Evolutionary conservation across 768 basidiomycete genomes (phyloP).

Genomic region (Crucibulum laeve): DNA sequence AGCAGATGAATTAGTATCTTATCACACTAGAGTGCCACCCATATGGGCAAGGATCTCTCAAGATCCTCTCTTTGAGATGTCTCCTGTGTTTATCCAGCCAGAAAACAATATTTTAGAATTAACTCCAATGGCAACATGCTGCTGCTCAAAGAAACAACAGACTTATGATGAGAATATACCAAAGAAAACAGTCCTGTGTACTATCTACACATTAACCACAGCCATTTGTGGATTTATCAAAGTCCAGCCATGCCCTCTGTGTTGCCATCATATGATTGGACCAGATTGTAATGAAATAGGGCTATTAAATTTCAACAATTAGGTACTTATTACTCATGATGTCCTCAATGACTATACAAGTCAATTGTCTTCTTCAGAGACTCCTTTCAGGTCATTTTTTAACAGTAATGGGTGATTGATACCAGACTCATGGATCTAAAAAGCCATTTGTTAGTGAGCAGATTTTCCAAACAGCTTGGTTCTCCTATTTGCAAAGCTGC

Average conservation of each 20-base stretch:
- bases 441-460: conserved; percentile 19
- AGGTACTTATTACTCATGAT: conserved; percentile 22
- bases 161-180: too few species aligned
- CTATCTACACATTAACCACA: too few species aligned
- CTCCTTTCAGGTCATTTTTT: conserved; percentile 27
- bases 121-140: too few species aligned
- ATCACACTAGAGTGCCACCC: too few species aligned
- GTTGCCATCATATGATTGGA: conserved; percentile 18
- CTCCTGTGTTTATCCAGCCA: too few species aligned
- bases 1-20: too few species aligned
- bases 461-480: conserved; percentile 27
- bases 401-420: conserved; percentile 14
- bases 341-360: conserved; percentile 29
- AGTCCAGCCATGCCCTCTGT: conserved; percentile 10
- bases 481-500: conserved; percentile 21
- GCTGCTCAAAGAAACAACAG: too few species aligned
- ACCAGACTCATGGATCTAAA: conserved; percentile 6
- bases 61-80: too few species aligned
- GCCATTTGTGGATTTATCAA: too few species aligned
- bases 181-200: too few species aligned
- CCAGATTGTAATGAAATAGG: conserved; percentile 21
- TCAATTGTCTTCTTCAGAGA: conserved; percentile 27
- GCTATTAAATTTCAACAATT: conserved; percentile 30
- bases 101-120: too few species aligned
- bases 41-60: too few species aligned